These are phyloP conservation scores for Marvania coccoides DNA, from an alignment of 139 green algal genomes.

Conservation along the genomic window DNA sequence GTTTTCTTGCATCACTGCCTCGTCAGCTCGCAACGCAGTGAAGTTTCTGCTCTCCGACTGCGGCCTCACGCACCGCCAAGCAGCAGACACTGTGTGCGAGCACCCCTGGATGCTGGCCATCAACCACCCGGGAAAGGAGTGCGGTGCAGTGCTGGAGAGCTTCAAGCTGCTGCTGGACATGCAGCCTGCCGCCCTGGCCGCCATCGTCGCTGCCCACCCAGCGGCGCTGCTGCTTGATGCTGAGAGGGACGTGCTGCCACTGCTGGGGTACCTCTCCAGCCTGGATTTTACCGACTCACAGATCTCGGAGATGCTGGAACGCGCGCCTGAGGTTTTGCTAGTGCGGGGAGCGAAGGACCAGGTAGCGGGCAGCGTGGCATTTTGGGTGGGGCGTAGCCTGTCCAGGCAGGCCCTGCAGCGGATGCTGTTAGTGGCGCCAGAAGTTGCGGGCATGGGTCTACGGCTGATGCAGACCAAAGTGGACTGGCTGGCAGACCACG, in stretches of 20 bases:
- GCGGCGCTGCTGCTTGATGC: constrained; percentile 9
- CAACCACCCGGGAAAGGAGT: background rate
- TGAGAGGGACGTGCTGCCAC: constrained; percentile 12
- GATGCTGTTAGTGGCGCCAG: background rate
- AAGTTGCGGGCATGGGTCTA: background rate
- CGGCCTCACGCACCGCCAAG: background rate
- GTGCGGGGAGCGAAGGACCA: background rate
- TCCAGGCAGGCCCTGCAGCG: background rate
- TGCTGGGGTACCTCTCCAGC: constrained; percentile 16
- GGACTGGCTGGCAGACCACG: constrained; percentile 22
- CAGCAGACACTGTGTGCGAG: background rate
- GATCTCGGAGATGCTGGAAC: background rate
- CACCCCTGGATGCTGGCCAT: constrained; percentile 7
- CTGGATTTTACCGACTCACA: background rate
- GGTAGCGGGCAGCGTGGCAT: constrained; percentile 3
- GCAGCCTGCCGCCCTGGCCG: background rate
- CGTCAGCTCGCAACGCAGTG: background rate
- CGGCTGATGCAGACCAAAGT: constrained; percentile 9
- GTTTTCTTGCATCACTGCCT: background rate
- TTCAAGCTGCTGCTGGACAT: constrained; percentile 14
- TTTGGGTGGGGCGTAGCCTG: constrained; percentile 22
- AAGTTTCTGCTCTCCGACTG: background rate
- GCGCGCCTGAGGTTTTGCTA: background rate
- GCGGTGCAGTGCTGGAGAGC: background rate
- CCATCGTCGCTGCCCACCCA: background rate